Evolutionary conservation across 176 grass and related monocot species (phyloP).

Genomic region (Urochloa ruziziensis): DNA sequence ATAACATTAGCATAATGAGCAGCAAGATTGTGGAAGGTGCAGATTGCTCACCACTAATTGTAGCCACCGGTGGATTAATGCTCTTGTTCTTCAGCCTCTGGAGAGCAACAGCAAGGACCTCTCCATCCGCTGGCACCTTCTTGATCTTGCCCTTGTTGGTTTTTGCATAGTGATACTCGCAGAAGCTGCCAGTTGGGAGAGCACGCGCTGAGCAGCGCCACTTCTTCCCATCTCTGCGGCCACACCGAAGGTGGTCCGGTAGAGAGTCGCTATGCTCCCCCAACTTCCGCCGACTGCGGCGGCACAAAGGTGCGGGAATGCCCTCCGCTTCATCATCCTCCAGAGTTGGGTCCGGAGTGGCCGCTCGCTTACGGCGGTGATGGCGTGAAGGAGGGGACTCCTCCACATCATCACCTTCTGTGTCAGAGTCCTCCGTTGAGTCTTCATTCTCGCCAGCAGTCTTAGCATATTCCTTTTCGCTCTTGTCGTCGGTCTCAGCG

Average conservation of each 20-base stretch:
- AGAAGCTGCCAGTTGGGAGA: slow-evolving; percentile 70
- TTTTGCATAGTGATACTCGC: slow-evolving; percentile 66
- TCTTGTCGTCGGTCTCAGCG: too few relatives aligned
- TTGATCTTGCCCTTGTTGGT: slow-evolving; percentile 63
- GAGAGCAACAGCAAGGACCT: too few relatives aligned
- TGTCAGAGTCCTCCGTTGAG: too few relatives aligned
- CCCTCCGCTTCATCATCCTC: too few relatives aligned
- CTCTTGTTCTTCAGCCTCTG: slow-evolving; percentile 17
- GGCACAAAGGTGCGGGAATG: background rate
- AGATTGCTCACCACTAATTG: too few relatives aligned
- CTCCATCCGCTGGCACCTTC: slow-evolving; percentile 43
- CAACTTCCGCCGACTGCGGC: slow-evolving; percentile 25
- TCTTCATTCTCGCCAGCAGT: too few relatives aligned
- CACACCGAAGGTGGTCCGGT: slow-evolving; percentile 74
- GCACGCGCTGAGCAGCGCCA: slow-evolving; percentile 75
- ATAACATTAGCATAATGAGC: too few relatives aligned
- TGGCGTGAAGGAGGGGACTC: slow-evolving; percentile 35
- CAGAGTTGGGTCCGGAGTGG: too few relatives aligned
- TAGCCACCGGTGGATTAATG: background rate
- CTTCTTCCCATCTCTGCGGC: slow-evolving; percentile 75
- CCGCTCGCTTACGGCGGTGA: slow-evolving; percentile 40
- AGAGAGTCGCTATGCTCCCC: slow-evolving; percentile 2
- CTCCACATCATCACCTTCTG: slow-evolving; percentile 25
- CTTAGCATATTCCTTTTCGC: too few relatives aligned
- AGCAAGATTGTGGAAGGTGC: too few relatives aligned